Evolutionary conservation across 495 filamentous ascomycete species (phyloP).

Genomic region (Halenospora varia): DNA sequence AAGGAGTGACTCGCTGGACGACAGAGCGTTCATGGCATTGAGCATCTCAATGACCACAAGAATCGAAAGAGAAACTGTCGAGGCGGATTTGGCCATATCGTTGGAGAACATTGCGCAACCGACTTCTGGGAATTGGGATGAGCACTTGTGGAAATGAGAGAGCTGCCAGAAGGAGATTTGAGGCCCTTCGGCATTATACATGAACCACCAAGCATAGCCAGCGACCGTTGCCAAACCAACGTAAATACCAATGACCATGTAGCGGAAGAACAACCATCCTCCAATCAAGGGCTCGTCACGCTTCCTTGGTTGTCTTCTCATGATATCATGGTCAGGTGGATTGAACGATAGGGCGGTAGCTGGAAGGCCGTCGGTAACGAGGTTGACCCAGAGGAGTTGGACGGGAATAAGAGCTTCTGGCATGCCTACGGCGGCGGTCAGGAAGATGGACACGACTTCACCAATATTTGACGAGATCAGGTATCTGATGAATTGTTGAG

Average conservation of each 20-base stretch:
- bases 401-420: conserved; percentile 97
- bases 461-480: conserved; percentile 99
- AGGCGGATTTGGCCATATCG: conserved; percentile 84
- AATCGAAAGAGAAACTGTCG: conserved; percentile 87
- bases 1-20: conserved; percentile 88
- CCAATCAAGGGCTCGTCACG: conserved; percentile 88
- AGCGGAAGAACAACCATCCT: conserved; percentile 96
- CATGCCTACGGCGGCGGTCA: conserved; percentile 96
- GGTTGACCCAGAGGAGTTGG: conserved; percentile 97
- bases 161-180: conserved; percentile 92
- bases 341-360: conserved; percentile 98
- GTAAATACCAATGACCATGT: conserved; percentile 93
- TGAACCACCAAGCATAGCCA: conserved; percentile 99
- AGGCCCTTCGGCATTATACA: conserved; percentile 89
- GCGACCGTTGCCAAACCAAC: conserved; percentile 94
- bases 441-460: conserved; percentile 98
- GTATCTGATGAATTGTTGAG: conserved; percentile 99
- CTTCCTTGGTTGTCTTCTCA: conserved; percentile 85
- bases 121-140: conserved; percentile 79
- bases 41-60: conserved; percentile 99
- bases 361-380: conserved; percentile 96
- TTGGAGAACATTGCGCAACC: conserved; percentile 93
- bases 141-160: conserved; percentile 92
- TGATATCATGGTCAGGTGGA: conserved; percentile 94
- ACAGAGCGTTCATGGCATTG: conserved; percentile 98